Evolutionary conservation across 257 asterid genomes (phyloP), one percentile per base, ranked within the genome.

Genomic region (Salvia miltiorrhiza): DNA sequence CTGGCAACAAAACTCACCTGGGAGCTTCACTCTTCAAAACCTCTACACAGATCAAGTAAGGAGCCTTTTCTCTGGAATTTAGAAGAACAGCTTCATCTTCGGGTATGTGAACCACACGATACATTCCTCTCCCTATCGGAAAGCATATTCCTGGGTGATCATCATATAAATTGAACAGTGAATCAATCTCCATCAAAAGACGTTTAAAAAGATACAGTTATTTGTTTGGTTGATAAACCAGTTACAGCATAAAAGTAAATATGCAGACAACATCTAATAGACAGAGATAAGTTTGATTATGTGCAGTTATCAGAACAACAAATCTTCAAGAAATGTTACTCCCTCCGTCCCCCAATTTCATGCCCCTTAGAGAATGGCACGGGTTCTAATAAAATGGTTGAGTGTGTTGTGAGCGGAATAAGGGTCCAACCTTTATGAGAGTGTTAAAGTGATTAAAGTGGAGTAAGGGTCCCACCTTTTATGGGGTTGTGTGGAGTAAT

Each of bases 1-100:
- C 54, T 37, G 48, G 61, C 49, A 9, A 64, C 6, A 67, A 11
- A 73, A 68, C 80, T 78, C 82, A 94, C 99, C 90, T 84, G 76
- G 91, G 85, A 65, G 86, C 67, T 73, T 94, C 99, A 75, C 95
- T 74, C 85, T 89, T 89, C 83, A 94, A 76, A 59, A 91, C 99
- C 81, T 94, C 99, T 67, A 94, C 86, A 74, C 97, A 94, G 64
- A 94, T 91, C 86, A 94, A 54, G 79, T 91, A 94, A 41, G 99
- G 99, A 76, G 99, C 97, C 86, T 94, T 94, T 82, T 94, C 99
- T 82, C 99, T 86, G n/a, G 99, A 94, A 85, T 94, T 94, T 79
- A 94, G 77, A 62, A 94, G 99, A 62, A 88, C 94, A 47, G 97
- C 97, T 89, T 94, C 99, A 77, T 94, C 97, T 80, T 86, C 96